Conservation (phyloP, 2,329 filamentous ascomycete genomes). For the Ambrosiella xylebori region DNA sequence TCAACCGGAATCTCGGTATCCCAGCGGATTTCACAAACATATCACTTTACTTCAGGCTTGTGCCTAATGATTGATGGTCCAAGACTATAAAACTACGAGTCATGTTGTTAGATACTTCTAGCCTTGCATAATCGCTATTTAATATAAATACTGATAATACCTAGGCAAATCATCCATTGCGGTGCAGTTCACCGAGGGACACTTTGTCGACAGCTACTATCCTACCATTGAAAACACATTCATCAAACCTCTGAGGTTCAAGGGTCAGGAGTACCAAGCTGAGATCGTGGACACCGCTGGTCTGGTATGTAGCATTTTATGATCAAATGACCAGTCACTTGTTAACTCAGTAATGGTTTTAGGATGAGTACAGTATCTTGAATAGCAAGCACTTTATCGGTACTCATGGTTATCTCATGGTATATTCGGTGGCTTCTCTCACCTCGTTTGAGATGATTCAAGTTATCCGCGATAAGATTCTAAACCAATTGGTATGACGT, state of each 20-base stretch:
- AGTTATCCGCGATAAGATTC: slow-evolving; percentile 90
- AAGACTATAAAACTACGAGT: no score
- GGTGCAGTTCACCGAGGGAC: slow-evolving; percentile 90
- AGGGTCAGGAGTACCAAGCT: slow-evolving; percentile 81
- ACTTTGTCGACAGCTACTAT: slow-evolving; percentile 98
- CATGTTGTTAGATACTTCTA: no score
- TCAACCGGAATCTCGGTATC: neutral
- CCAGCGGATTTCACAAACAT: neutral
- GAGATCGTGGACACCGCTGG: slow-evolving; percentile 98
- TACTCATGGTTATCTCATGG: slow-evolving; percentile 96
- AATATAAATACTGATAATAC: neutral
- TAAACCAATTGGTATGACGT: slow-evolving; percentile 69
- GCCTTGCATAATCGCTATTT: neutral
- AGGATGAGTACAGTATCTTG: slow-evolving; percentile 97
- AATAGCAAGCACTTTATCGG: slow-evolving; percentile 99
- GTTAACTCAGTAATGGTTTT: slow-evolving; percentile 12
- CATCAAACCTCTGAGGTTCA: slow-evolving; percentile 83
- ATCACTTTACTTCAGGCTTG: neutral
- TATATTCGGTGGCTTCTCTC: slow-evolving; percentile 89
- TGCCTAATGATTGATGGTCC: neutral
- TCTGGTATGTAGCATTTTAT: slow-evolving; percentile 40
- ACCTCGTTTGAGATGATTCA: slow-evolving; percentile 96
- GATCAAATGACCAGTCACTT: neutral
- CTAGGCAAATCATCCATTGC: slow-evolving; percentile 93
- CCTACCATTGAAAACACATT: slow-evolving; percentile 99